These are phyloP conservation scores for Aspergillus hancockii DNA, from an alignment of 495 filamentous ascomycete genomes.

Conservation along the genomic window DNA sequence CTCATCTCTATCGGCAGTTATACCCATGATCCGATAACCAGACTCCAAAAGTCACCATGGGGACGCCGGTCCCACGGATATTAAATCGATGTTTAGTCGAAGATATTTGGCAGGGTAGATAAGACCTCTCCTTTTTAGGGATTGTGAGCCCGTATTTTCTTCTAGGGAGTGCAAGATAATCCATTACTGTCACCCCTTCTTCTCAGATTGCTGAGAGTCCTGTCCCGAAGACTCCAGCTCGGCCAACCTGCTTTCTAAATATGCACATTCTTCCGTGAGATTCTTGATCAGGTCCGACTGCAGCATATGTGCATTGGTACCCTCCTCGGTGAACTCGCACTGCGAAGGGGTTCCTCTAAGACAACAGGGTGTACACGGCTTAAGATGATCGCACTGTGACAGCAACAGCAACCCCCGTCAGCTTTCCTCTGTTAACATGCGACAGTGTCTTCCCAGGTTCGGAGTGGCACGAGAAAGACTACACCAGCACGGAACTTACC, in stretches of 20 bases:
- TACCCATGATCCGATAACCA: background rate
- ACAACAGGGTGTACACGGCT: background rate
- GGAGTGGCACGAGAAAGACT: background rate
- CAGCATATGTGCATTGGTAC: constrained; percentile 1
- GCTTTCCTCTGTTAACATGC: background rate
- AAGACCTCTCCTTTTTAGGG: background rate
- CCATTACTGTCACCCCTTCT: background rate
- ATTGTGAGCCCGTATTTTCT: background rate
- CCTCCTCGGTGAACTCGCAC: constrained; percentile 1
- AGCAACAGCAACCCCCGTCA: background rate
- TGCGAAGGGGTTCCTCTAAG: background rate
- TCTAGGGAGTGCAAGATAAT: background rate
- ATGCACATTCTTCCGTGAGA: constrained; percentile 3
- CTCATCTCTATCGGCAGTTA: no score
- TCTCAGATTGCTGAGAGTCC: background rate
- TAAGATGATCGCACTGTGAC: background rate
- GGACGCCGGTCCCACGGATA: no score
- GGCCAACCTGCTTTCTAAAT: background rate
- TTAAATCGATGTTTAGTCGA: no score
- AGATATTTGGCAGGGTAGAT: no score
- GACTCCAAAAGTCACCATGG: background rate
- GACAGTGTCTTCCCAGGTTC: background rate
- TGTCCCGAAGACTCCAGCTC: background rate
- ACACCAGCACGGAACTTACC: background rate
- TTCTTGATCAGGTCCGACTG: background rate